Base-by-base conservation (phyloP, 495 filamentous ascomycete species). In the Hypoxylon perforatum region DNA sequence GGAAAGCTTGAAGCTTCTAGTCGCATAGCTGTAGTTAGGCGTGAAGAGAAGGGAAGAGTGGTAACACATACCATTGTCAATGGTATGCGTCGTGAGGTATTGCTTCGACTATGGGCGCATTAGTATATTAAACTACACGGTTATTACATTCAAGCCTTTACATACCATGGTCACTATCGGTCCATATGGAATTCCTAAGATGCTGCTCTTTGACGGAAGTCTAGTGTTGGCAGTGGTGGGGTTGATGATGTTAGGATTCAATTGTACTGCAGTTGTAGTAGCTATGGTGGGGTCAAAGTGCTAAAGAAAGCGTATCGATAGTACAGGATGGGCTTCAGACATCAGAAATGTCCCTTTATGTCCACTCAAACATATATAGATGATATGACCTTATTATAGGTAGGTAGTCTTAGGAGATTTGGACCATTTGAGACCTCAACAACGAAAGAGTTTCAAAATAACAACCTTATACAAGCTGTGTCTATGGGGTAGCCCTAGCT, bases 61-160 rank as follows among this genome's bases (percentile, higher is more conserved):
- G n/a, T 7, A 35, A 10, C 47, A 66, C 82, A 69, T 74, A 92
- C 93, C 92, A 83, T 93, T 85, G 74, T 96, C 92, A 73, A 95
- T 85, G 11, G 93, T 93, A 79, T 96, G 92, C 58, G 88, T 89
- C 57, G 93, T 93, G 35, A 99, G 87, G 75, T 97, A 98, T 91
- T 97, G 96, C 81, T 97, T 97, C 55, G 95, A 98, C 96, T 99
- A 69, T 7, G 48, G 12, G 11, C 2, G 14, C 8, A 18, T 58
- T 17, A 68, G 63, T 30, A 55, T 9, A 30, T 22, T 23, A 9
- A 14, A 49, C 0, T 50, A 1, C 1, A 33, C 0, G 23, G 4
- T n/a, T 0, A 22, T 45, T 3, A 19, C n/a, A 30, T 44, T 48
- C n/a, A 23, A n/a, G 36, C 15, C n/a, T 41, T 1, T 28, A 59